Evolutionary conservation across 106 monocot genomes (phyloP), one percentile per base, ranked within the genome.

Genomic region (Amphibolis antarctica): DNA sequence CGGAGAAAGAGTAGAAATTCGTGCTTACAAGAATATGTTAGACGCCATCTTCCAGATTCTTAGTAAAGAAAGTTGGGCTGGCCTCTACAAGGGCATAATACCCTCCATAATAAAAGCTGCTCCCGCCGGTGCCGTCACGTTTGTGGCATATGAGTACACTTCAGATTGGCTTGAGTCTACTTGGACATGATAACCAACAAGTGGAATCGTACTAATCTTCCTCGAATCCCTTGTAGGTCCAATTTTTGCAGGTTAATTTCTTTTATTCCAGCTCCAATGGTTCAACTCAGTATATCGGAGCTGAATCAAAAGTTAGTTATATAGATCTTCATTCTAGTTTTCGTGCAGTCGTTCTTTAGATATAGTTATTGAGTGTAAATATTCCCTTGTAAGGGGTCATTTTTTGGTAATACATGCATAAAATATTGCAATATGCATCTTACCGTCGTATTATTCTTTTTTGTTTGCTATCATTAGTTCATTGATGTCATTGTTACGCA

Each of bases 81-180:
- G 94, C 12, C 79, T 94, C 31, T 94, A 94, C 80, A 94, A 94
- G 61, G 94, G 89, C 52, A 76, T 94, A 55, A 49, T 78, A 42
- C 94, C 94, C 9, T 94, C 94, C n/a, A 50, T 94, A 22, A 69
- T 89, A 23, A 94, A 94, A 76, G 89, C 94, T 19, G 89, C 89
- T 13, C 94, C 94, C 0, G 89, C 94, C 17, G 89, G 84, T 48
- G 94, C 94, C 1, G 86, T 94, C 62, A 94, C 94, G n/a, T 94
- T 94, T 66, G 83, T 89, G 53, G 83, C 86, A 44, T 94, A 89
- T 62, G 94, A 94, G 63, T 84, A 76, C 66, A 78, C 75, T 13
- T 94, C 94, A 22, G 86, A 86, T 48, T 84, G 78, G 76, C 74
- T 94, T 50, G 94, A 89, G 29, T 72, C 72, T 10, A 1, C 42